Evolutionary conservation across 768 basidiomycete genomes (phyloP).

Genomic region (Trametopsis cervina): DNA sequence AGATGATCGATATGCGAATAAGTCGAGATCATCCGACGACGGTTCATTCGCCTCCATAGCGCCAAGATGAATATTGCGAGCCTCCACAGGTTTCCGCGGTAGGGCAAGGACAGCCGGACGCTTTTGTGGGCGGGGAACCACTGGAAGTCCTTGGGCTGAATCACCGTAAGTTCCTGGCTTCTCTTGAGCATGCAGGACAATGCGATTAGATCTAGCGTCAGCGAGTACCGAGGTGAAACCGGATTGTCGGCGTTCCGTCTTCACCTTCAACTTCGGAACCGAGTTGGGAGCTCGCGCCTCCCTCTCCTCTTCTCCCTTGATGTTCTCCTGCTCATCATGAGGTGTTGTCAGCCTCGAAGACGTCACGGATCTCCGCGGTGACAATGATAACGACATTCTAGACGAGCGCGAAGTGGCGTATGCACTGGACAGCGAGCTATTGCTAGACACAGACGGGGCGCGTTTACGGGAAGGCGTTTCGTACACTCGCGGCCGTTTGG

Average conservation of each 20-base stretch:
- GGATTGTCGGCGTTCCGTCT: neutral
- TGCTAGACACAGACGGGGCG: neutral
- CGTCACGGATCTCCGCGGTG: neutral
- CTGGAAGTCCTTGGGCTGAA: too few relatives aligned
- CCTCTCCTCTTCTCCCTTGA: neutral
- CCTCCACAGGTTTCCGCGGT: neutral
- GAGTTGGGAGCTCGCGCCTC: too few relatives aligned
- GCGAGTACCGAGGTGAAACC: constrained; percentile 3
- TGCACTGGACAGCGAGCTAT: neutral
- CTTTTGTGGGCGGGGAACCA: neutral
- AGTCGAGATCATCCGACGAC: constrained; percentile 7
- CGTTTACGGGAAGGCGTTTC: neutral
- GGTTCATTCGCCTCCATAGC: neutral
- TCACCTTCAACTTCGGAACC: neutral
- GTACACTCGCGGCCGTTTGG: neutral
- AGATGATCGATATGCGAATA: constrained; percentile 7
- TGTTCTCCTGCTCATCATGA: constrained; percentile 3
- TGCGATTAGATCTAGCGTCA: constrained; percentile 3
- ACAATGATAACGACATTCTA: neutral
- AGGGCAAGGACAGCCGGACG: neutral
- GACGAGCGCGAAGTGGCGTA: neutral
- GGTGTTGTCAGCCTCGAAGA: constrained; percentile 2
- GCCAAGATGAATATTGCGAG: neutral
- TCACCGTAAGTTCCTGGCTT: neutral
- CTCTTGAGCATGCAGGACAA: constrained; percentile 2